phyloP scores from a whole-genome alignment of 176 grass and related monocot species.

The Eleusine indica region DNA sequence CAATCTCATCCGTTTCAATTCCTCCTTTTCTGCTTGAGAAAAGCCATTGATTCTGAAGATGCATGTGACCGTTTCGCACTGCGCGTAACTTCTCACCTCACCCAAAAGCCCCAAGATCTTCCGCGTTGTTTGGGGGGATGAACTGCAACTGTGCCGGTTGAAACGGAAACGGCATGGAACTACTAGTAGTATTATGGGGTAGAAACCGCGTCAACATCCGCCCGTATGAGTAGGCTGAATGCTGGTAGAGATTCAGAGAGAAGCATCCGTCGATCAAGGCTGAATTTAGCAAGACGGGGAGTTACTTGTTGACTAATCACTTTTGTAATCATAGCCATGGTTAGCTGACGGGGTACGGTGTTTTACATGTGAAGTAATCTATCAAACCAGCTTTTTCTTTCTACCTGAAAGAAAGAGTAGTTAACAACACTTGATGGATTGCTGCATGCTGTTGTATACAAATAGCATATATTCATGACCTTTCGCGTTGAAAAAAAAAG shows the following conservation, averaged over 20 bases:
- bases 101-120: background rate
- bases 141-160: background rate
- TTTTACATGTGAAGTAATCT: background rate
- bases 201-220: conserved; percentile 39
- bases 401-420: background rate
- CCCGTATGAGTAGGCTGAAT: background rate
- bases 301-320: background rate
- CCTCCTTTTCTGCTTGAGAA: conserved; percentile 19
- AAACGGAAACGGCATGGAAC: conserved; percentile 21
- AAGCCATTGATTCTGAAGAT: conserved; percentile 21
- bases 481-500: background rate
- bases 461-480: background rate
- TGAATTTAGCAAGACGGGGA: background rate
- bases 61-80: background rate
- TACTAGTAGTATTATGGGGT: background rate
- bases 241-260: background rate
- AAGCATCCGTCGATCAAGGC: background rate
- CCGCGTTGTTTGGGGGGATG: background rate
- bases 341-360: background rate
- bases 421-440: background rate
- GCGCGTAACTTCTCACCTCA: background rate
- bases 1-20: conserved; percentile 6
- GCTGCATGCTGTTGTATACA: background rate
- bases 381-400: background rate
- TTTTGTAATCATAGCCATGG: background rate